Conservation (phyloP, 2,329 filamentous ascomycete genomes). For the Trichoderma simmonsii region DNA sequence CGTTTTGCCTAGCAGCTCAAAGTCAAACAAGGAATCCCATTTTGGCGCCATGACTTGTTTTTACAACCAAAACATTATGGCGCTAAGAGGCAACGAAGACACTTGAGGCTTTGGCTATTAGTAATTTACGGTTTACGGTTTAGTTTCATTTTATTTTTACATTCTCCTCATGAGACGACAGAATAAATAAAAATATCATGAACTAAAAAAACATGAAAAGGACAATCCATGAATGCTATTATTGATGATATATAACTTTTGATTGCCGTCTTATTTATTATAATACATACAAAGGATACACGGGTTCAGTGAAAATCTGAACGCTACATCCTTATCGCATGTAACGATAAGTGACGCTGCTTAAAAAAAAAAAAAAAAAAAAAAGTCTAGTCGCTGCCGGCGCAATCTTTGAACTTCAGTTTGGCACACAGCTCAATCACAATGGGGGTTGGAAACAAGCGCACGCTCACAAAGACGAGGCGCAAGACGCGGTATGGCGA, state of each 20-base stretch:
- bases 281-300: not conserved
- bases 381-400: not conserved
- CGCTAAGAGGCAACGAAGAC: not conserved
- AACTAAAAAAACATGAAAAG: not conserved
- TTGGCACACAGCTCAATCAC: not conserved
- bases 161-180: not conserved
- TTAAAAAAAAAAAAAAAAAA: not conserved
- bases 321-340: not conserved
- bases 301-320: not conserved
- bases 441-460: conserved; percentile 68
- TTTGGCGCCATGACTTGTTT: conserved; percentile 4
- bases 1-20: conserved; percentile 30
- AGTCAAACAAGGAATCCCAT: not conserved
- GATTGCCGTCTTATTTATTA: not conserved
- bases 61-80: conserved; percentile 15
- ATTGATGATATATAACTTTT: not conserved
- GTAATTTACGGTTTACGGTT: not conserved
- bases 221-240: not conserved
- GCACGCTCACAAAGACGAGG: conserved; percentile 71
- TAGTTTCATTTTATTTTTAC: not conserved
- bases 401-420: too few relatives aligned
- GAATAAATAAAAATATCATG: not conserved
- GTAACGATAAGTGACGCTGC: not conserved
- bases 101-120: not conserved
- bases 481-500: conserved; percentile 34